Conservation (phyloP, 169 alveolate species). For the Plasmodium coatneyi region DNA sequence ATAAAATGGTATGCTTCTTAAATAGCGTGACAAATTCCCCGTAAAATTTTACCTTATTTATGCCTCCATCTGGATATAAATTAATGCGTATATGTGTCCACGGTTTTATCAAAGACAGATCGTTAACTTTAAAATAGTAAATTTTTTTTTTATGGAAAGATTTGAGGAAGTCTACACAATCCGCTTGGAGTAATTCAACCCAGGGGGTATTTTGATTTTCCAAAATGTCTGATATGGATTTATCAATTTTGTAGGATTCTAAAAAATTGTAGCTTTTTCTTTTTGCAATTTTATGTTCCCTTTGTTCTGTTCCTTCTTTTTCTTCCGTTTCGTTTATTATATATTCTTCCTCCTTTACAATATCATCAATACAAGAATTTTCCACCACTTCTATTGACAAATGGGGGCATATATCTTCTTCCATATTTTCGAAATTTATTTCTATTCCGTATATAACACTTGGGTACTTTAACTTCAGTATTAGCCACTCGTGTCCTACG, state of each 20-base stretch:
- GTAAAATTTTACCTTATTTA: slow-evolving; percentile 64
- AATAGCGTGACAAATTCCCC: slow-evolving; percentile 66
- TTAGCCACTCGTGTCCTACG: slow-evolving; percentile 74
- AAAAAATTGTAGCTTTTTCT: slow-evolving; percentile 62
- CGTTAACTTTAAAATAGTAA: slow-evolving; percentile 59
- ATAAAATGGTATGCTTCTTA: slow-evolving; percentile 67
- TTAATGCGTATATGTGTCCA: slow-evolving; percentile 72
- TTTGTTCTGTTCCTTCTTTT: not conserved
- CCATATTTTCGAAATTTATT: slow-evolving; percentile 68
- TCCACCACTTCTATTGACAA: slow-evolving; percentile 64
- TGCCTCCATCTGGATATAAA: slow-evolving; percentile 75
- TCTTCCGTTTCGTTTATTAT: slow-evolving; percentile 41
- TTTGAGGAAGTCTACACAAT: slow-evolving; percentile 69
- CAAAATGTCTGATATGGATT: slow-evolving; percentile 64
- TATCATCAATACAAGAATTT: slow-evolving; percentile 25
- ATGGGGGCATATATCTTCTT: slow-evolving; percentile 72
- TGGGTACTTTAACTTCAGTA: slow-evolving; percentile 42
- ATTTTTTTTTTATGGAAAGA: slow-evolving; percentile 27
- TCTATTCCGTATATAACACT: slow-evolving; percentile 69
- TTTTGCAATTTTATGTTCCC: slow-evolving; percentile 8
- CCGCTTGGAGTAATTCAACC: slow-evolving; percentile 75
- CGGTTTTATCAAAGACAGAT: slow-evolving; percentile 41
- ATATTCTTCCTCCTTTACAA: slow-evolving; percentile 66
- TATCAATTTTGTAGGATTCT: slow-evolving; percentile 71
- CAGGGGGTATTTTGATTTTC: slow-evolving; percentile 71